Conservation (phyloP, 768 basidiomycete genomes). For the Lyophyllum atratum region DNA sequence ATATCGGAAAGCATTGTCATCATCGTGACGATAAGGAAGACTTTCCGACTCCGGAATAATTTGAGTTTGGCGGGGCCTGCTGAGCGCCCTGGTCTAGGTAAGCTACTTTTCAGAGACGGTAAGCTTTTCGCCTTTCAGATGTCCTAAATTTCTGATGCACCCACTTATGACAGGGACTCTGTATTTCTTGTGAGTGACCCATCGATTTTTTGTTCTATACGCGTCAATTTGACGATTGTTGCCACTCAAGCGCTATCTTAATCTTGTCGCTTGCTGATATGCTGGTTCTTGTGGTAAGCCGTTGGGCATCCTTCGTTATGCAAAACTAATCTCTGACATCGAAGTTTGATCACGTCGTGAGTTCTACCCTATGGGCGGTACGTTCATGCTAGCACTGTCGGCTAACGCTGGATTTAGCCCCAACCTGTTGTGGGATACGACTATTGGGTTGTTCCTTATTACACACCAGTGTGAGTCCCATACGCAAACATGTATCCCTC, state of each 20-base stretch:
- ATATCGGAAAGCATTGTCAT: slow-evolving; percentile 31
- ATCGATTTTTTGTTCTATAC: background rate
- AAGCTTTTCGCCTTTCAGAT: background rate
- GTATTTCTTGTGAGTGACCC: slow-evolving; percentile 26
- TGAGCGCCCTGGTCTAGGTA: slow-evolving; percentile 24
- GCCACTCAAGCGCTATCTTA: slow-evolving; percentile 22
- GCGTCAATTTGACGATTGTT: background rate
- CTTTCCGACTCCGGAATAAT: slow-evolving; percentile 24
- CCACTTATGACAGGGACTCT: slow-evolving; percentile 14
- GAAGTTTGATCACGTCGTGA: background rate
- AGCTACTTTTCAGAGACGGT: slow-evolving; percentile 28
- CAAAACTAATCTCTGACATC: background rate
- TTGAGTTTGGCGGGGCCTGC: slow-evolving; percentile 16
- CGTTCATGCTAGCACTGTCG: background rate
- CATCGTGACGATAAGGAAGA: slow-evolving; percentile 27
- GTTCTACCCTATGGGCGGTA: background rate
- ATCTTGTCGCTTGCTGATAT: slow-evolving; percentile 33
- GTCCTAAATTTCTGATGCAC: background rate
- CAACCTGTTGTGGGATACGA: slow-evolving; percentile 30
- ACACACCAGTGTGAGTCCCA: slow-evolving; percentile 30
- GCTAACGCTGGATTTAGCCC: slow-evolving; percentile 17
- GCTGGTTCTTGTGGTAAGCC: slow-evolving; percentile 31
- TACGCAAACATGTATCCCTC: background rate
- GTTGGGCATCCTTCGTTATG: background rate
- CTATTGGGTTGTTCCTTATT: slow-evolving; percentile 37